Evolutionary conservation across 2,329 filamentous ascomycete genomes (phyloP), one percentile per base, ranked within the genome.

Genomic region (Cucurbitaria berberidis): DNA sequence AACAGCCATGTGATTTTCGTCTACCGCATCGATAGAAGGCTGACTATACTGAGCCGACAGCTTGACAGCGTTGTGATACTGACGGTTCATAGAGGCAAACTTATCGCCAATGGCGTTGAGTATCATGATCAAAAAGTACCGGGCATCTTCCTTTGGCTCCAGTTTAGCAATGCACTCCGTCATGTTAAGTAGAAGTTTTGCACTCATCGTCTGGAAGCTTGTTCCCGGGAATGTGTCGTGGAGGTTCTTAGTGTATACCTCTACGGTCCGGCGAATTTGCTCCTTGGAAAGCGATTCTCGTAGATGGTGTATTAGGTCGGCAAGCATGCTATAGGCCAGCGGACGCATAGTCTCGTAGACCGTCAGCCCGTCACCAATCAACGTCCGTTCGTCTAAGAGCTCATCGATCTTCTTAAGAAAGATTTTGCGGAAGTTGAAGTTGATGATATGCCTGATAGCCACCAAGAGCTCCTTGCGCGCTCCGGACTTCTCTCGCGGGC

Each of bases 161-260:
- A 99, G 84, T 74, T 93, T 96, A 1, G 93, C 91, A 69, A 99
- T 99, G 73, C 91, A 96, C 68, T 99, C 96, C 0, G 93, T 95
- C 91, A 99, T 96, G 73, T 99, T 99, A 11, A 99, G 81, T 0
- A 99, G 81, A 2, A 99, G 81, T 75, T 98, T 99, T 0, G 95
- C 96, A 66, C 95, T 98, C 95, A 99, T 99, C 0, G 95, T 99
- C 75, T 99, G 96, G 71, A 99, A 99, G 75, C 93, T 99, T 0
- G 96, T 98, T 8, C 96, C 96, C 0, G 95, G 96, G 59, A 96
- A 96, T 59, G 91, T 91, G 74, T 98, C 95, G 69, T 96, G 92
- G 19, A 99, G 80, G 67, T 98, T 98, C 69, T 89, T 91, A 1
- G 96, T 98, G 75, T 99, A 99, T 3, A 99, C 95, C 71, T 96